Evolutionary conservation across 2,329 filamentous ascomycete genomes (phyloP), one percentile per base, ranked within the genome.

Genomic region (Monosporascus cannonballus): DNA sequence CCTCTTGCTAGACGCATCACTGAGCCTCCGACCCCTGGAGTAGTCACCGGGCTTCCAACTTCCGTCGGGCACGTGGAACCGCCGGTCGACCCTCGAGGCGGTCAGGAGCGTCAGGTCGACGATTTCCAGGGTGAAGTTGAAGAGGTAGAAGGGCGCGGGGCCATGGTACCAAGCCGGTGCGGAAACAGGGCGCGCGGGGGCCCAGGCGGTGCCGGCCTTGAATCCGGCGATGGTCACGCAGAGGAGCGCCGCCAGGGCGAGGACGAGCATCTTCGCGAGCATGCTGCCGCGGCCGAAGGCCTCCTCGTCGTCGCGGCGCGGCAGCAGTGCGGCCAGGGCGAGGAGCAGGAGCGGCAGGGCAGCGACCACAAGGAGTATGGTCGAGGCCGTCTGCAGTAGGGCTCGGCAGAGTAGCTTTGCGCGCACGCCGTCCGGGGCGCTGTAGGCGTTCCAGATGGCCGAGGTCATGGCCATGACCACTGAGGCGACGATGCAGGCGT

Each of bases 61-160:
- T 17, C 63, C 62, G 34, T 66, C 44, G 9, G 63, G 64, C 6
- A 67, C 50, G 34, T 65, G 54, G 51, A 67, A 67, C 38, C 59
- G 57, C 27, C 58, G 59, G 53, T 67, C 65, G 9, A 67, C 48
- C 11, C 64, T 56, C 2, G 48, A 37, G 4, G 57, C n/a, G 3
- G 56, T 59, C 22, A 64, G 49, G 18, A 64, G 48, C 14, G 47
- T 50, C 20, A 67, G 42, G 3, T 64, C 59, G 4, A 60, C 15
- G 27, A 67, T 56, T 51, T 72, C 70, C 4, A 71, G 56, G 6
- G 60, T 53, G 51, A 71, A 73, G 37, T 61, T 58, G 37, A 70
- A 71, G 20, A 63, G 58, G 55, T 73, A 73, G 50, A 73, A 70
- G 0, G 64, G 64, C 2, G 63, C 54, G 41, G 65, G 69, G 50